Base-by-base conservation (phyloP, 75 land plant genomes). In the Pseudotsuga menziesii region DNA sequence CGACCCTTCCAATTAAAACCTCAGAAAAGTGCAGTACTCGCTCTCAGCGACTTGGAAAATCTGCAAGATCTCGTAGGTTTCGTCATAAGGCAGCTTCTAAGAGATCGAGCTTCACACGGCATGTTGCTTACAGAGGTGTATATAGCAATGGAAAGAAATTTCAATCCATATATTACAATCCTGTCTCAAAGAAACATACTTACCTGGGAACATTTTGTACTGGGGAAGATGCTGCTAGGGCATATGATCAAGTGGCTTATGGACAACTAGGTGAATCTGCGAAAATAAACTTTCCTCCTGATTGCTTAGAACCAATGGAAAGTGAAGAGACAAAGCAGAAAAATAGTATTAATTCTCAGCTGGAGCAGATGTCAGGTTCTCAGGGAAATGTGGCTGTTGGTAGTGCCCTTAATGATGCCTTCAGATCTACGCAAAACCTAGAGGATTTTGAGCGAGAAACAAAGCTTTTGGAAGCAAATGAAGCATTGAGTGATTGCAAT, bases 161-260 rank as follows among this genome's bases (percentile, higher is more conserved):
- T 36, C 83, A 84, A 74, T 77, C 86, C 12, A 75, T 78, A 17
- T 78, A 63, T 29, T 84, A 84, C 61, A 77, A 81, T 58, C 86
- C 83, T 26, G 80, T 55, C 20, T 63, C 77, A 20, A 84, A 82
- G 70, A 84, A 84, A 58, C 86, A 84, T 72, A 77, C 77, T 9
- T 84, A 84, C 58, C 52, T 84, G 22, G 86, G 86, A n/a, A 82
- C 83, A 23, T 84, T 78, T 58, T 58, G 16, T 36, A 84, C 77
- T 61, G 84, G 80, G 15, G 86, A 81, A 61, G 86, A 77, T 27
- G 86, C 84, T 59, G 84, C 86, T 27, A 70, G 66, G 3, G 86
- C 80, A 26, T 83, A 84, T 64, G 86, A 84, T 54, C 70, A 77
- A 71, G 66, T 78, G 57, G 86, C 86, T 3, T 77, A 54, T 72